Conservation (phyloP, 2,329 filamentous ascomycete species). For the Aspergillus vadensis region DNA sequence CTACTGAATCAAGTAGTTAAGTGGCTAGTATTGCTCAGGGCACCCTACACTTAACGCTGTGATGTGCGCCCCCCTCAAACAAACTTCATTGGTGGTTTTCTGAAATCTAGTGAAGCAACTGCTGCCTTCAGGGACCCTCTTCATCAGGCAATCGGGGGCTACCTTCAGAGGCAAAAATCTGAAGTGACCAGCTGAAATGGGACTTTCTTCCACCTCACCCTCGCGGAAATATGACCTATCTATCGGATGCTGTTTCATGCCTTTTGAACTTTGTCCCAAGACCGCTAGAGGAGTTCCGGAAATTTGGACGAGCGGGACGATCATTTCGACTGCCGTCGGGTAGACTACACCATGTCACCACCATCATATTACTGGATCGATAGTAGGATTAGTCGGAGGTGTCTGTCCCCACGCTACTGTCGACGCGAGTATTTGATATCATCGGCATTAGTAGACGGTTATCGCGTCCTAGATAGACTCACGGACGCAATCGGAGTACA, state of each 20-base stretch:
- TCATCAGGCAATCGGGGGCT: not conserved
- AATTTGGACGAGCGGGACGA: constrained; percentile 23
- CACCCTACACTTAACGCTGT: not conserved
- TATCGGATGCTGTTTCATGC: constrained; percentile 10
- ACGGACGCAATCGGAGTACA: not conserved
- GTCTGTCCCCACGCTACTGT: not conserved
- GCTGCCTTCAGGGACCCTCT: not conserved
- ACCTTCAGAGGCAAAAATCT: not conserved
- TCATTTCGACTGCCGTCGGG: constrained; percentile 11
- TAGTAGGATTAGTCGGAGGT: not conserved
- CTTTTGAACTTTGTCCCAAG: constrained; percentile 9
- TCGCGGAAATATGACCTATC: constrained; percentile 16
- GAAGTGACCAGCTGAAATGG: constrained; percentile 7
- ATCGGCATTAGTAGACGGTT: not conserved
- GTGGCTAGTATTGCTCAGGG: not conserved
- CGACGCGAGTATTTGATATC: constrained; percentile 3
- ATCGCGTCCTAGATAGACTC: not conserved
- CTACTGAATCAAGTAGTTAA: no score
- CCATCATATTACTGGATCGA: constrained; percentile 10
- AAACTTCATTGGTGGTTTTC: not conserved
- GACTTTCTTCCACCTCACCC: not conserved
- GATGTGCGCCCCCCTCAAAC: not conserved
- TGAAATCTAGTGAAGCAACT: constrained; percentile 1
- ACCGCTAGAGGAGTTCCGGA: constrained; percentile 19
- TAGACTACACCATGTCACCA: not conserved